Evolutionary conservation across 225 moss, liverwort and hornwort species (phyloP), one percentile per base, ranked within the genome.

Genomic region (Polytrichum formosum): DNA sequence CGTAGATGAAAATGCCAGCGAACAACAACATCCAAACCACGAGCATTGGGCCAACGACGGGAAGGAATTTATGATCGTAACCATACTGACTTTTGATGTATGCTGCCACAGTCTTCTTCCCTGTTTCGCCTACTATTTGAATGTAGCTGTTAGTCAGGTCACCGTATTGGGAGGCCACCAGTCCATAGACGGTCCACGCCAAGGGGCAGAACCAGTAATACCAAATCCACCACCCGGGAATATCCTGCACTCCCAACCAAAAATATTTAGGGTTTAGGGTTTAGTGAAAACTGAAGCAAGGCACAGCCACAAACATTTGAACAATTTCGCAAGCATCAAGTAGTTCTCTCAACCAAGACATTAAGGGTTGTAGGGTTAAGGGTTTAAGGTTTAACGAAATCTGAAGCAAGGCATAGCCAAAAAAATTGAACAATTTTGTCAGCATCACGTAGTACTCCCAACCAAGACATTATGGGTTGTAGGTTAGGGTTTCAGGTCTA

Each of bases 211-310:
- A 73, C 92, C 92, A 90, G 64, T 92, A 92, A 76, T 92, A 94
- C 93, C 93, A 94, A 33, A 86, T 84, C 91, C 91, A 91, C 92
- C 92, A 92, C 0, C 77, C 76, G 28, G 92, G 92, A 68, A 92
- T 90, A 18, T 72, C 73, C 92, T 92, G 88, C 64, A 72, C 8
- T 58, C 58, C 20, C 58, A 58, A 4, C 16, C n/a, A 64, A 26
- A 26, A 46, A 53, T 8, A 8, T 46, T 46, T 46, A 16, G 2
- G 46, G 46, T 46, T 46, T 13, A 16, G 13, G 46, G 46, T 46
- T 46, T 16, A 16, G 13, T 46, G 16, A 46, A 46, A 46, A 4
- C 13, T 46, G 13, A 46, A 46, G 46, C 46, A 46, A 13, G 46
- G 54, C 18, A 27, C 2, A 37, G 6, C 6, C 1, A 18, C 6